Evolutionary conservation across 306 rosid species (phyloP), one percentile per base, ranked within the genome.

Genomic region (Lotus japonicus): DNA sequence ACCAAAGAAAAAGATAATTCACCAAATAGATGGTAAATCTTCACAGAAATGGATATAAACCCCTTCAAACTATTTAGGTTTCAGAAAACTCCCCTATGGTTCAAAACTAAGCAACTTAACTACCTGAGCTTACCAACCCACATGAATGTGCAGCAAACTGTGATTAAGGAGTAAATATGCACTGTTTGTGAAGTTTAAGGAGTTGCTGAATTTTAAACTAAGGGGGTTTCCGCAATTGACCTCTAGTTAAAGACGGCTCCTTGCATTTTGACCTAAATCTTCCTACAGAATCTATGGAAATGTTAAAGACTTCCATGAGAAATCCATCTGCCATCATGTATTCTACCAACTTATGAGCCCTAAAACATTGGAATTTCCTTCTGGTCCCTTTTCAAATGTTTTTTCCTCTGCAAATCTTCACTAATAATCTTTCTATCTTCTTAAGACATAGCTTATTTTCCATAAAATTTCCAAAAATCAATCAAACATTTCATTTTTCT

Each of bases 31-130:
- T 4, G 7, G 33, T 43, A 71, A 56, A 18, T 35, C 23, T 66
- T 18, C 1, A 16, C 31, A 33, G 17, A 35, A 50, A 18, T 17
- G 19, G 6, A 35, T 31, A 50, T 66, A 35, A 11, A 31, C 12
- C 17, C 35, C 48, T 50, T 66, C 58, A 58, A 66, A 33, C 71
- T 49, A 35, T 66, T 31, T 31, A 11, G 36, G 71, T 55, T 49
- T 16, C 11, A 49, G 18, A 33, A 66, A 16, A 44, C 70, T 6
- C 11, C 31, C 31, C 31, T 26, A 26, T 11, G 13, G 12, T 35
- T 66, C 58, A 49, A 50, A 65, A 49, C 31, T 50, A 33, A 7
- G 48, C 48, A 66, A 49, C 38, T 36, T 18, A 66, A 66, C 59
- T 48, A 19, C 36, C 48, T 11, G 19, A 16, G 31, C 58, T 66